phyloP scores from a whole-genome alignment of 495 filamentous ascomycete genomes.

The Emericellopsis terricola region DNA sequence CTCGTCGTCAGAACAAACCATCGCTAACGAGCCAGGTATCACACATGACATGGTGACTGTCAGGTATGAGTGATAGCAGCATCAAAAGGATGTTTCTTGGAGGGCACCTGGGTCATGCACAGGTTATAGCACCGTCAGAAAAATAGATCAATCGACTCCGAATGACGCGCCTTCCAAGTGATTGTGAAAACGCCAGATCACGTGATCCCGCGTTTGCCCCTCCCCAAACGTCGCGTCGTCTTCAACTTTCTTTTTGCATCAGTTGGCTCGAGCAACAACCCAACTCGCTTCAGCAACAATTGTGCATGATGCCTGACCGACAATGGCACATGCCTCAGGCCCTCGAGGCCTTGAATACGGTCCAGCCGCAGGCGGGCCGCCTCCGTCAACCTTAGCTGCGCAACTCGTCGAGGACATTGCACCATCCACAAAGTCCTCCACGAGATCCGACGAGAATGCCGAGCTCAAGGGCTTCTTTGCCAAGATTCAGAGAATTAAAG shows the following conservation, averaged over 20 bases:
- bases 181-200: neutral
- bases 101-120: too few relatives aligned
- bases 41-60: conserved; percentile 4
- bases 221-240: conserved; percentile 1
- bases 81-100: neutral
- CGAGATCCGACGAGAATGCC: conserved; percentile 21
- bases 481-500: conserved; percentile 22
- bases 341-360: conserved; percentile 5
- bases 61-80: neutral
- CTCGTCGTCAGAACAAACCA: too few relatives aligned
- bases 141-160: too few relatives aligned
- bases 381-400: conserved; percentile 52
- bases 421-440: conserved; percentile 15
- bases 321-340: neutral
- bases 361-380: conserved; percentile 14
- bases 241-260: too few relatives aligned
- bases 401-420: conserved; percentile 42
- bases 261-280: neutral
- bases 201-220: conserved; percentile 2
- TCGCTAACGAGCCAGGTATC: neutral
- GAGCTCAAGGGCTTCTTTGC: conserved; percentile 23
- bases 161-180: too few relatives aligned
- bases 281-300: too few relatives aligned
- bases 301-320: neutral
- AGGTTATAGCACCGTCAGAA: too few relatives aligned